Conservation (phyloP, 2,329 filamentous ascomycete genomes). For the Claviceps sp. region DNA sequence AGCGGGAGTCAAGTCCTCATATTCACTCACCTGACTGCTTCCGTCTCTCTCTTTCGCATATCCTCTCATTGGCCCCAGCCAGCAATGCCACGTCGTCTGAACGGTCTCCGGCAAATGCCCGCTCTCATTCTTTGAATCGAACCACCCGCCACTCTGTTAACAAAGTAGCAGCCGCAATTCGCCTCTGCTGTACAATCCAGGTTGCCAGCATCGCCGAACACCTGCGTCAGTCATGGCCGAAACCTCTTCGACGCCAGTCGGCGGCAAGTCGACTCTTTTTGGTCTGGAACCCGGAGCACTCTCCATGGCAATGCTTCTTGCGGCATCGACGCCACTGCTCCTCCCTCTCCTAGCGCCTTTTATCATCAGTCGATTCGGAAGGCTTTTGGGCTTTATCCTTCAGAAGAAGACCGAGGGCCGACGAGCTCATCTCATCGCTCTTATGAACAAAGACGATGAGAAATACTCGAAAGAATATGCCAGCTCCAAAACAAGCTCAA, state of each 20-base stretch:
- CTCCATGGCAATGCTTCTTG: constrained; percentile 13
- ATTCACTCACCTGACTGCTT: not conserved
- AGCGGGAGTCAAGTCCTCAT: not conserved
- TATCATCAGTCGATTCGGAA: constrained; percentile 22
- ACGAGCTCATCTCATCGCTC: constrained; percentile 40
- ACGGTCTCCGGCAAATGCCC: not conserved
- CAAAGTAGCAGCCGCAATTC: not conserved
- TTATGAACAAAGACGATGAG: constrained; percentile 33
- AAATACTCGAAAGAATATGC: constrained; percentile 21
- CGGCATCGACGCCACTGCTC: constrained; percentile 11
- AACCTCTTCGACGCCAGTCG: constrained; percentile 16
- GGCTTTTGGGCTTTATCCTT: constrained; percentile 44
- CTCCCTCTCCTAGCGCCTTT: constrained; percentile 14
- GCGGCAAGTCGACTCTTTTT: constrained; percentile 14
- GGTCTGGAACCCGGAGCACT: constrained; percentile 16
- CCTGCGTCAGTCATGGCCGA: constrained; percentile 11
- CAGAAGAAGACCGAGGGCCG: constrained; percentile 50
- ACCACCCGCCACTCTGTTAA: not conserved
- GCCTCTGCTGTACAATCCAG: not conserved
- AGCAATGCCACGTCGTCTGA: not conserved
- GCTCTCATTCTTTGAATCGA: not conserved
- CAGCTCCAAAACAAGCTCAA: constrained; percentile 23
- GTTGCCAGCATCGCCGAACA: not conserved
- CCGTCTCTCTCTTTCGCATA: not conserved
- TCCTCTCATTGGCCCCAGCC: not conserved